Evolutionary conservation across 331 rosid species (phyloP).

Genomic region (Pyrus hybrid): DNA sequence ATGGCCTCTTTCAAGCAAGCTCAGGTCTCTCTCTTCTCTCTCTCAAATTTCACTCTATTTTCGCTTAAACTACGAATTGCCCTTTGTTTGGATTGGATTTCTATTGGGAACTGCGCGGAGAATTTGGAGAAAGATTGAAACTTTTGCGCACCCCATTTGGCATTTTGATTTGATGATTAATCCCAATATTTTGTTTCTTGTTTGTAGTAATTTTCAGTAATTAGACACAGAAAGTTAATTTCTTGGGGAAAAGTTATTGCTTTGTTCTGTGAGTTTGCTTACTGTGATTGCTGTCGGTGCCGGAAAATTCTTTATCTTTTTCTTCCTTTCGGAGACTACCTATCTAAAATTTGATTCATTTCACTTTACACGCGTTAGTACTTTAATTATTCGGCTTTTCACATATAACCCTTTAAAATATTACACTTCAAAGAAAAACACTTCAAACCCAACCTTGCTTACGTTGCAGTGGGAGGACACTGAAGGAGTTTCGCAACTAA

Average conservation of each 20-base stretch:
- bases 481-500: neutral
- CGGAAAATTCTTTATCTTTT: too few relatives aligned
- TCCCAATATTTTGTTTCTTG: neutral
- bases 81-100: neutral
- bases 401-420: neutral
- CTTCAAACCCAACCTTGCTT: neutral
- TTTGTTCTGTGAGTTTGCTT: neutral
- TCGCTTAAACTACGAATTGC: neutral
- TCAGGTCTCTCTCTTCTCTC: constrained; percentile 36
- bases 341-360: neutral
- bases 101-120: neutral
- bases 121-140: neutral
- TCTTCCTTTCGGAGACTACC: neutral
- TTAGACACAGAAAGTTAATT: neutral
- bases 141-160: neutral
- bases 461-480: neutral
- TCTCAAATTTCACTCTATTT: neutral
- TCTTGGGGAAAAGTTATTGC: neutral
- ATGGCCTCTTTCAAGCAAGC: constrained; percentile 93
- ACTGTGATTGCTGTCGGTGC: neutral
- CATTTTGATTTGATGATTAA: neutral
- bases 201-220: neutral
- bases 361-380: neutral
- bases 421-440: neutral
- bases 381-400: neutral